These are phyloP conservation scores for Penicillium daleae DNA, from an alignment of 495 filamentous ascomycete genomes.

Conservation along the genomic window DNA sequence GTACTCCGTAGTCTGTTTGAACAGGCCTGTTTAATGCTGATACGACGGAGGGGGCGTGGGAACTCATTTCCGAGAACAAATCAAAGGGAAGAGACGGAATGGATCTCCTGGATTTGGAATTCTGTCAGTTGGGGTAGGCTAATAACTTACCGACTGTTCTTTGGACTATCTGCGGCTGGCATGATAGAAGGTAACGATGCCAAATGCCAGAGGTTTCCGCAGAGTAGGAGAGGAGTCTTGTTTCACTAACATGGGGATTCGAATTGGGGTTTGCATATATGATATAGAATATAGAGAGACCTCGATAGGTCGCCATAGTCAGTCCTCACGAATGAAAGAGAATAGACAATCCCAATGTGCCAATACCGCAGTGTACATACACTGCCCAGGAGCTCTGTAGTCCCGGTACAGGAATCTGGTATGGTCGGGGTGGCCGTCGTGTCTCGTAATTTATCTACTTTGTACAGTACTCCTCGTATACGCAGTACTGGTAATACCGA, in stretches of 20 bases:
- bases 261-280: no score
- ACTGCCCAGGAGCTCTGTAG: not conserved
- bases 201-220: conserved; percentile 1
- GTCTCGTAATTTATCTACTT: not conserved
- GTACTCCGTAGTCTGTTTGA: no score
- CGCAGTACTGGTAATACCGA: not conserved
- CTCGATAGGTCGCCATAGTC: no score
- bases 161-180: not conserved
- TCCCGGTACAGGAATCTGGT: not conserved
- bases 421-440: not conserved
- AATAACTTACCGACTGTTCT: not conserved
- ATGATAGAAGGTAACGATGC: conserved; percentile 6
- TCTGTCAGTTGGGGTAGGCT: not conserved
- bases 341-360: not conserved
- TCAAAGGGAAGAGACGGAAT: not conserved
- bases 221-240: no score
- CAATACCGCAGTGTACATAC: no score
- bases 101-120: conserved; percentile 8
- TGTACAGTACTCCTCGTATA: no score
- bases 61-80: not conserved
- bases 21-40: not conserved
- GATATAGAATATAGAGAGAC: not conserved
- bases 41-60: not conserved
- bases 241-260: no score
- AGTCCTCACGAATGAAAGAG: no score